phyloP scores from a whole-genome alignment of 495 filamentous ascomycete genomes.

The Diplogelasinospora grovesii region DNA sequence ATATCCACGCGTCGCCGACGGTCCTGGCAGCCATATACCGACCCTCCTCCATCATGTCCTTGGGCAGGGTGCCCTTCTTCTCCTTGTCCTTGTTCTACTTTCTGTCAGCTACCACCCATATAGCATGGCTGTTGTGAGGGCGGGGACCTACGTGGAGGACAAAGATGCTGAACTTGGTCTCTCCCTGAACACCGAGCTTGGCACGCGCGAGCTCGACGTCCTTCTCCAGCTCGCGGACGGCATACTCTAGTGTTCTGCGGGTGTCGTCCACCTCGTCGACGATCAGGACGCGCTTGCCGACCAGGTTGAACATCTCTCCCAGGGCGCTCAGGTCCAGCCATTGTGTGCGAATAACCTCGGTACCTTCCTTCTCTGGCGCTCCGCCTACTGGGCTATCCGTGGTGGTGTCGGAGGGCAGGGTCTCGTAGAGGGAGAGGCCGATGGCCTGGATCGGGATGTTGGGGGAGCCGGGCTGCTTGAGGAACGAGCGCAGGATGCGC shows the following conservation, averaged over 20 bases:
- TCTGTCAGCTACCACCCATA: background rate
- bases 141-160: conserved; percentile 76
- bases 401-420: conserved; percentile 53
- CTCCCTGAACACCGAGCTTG: conserved; percentile 58
- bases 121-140: no score
- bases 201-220: conserved; percentile 80
- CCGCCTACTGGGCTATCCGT: conserved; percentile 44
- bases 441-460: conserved; percentile 99
- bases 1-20: conserved; percentile 91
- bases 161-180: conserved; percentile 85
- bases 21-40: conserved; percentile 84
- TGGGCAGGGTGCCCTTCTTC: conserved; percentile 83
- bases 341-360: conserved; percentile 94
- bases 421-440: conserved; percentile 93
- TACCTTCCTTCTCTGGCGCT: conserved; percentile 79
- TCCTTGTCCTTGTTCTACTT: conserved; percentile 87
- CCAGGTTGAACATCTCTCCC: conserved; percentile 79
- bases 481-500: conserved; percentile 94
- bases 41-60: conserved; percentile 67
- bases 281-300: conserved; percentile 96
- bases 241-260: conserved; percentile 93
- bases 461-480: conserved; percentile 76
- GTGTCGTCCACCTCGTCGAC: conserved; percentile 99
- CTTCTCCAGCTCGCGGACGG: conserved; percentile 91
- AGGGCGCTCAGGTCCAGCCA: conserved; percentile 91